Base-by-base conservation (phyloP, 805 yeast genomes). In the Yarrowia yakushimensis region DNA sequence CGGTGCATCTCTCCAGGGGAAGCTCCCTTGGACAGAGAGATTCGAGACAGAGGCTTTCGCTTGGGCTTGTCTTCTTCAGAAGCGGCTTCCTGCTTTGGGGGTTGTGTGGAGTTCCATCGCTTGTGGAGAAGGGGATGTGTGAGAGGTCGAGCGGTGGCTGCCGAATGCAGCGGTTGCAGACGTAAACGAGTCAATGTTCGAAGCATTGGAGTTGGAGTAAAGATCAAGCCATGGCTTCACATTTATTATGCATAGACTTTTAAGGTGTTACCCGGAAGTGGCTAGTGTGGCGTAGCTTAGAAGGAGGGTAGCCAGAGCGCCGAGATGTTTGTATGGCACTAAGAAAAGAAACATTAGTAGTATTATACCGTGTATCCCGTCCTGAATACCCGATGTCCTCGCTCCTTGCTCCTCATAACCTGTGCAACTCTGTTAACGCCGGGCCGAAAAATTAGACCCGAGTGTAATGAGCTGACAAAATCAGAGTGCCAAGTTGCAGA, bases 1-100 rank as follows among this genome's bases (percentile, higher is more conserved):
- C 67, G 68, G 31, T 74, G 86, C 12, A 59, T 59, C 42, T 59
- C 62, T 2, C 62, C 62, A 9, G 62, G 62, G 17, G 62, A 43
- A 31, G 54, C 62, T 6, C 61, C 61, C 62, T 59, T 59, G 36
- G 54, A 42, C n/a, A 59, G 34, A 4, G 62, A 31, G 23, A 59
- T 45, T 23, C 62, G 52, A 8, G 54, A 43, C n/a, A 59, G 62
- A 15, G 62, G 62, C 28, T 59, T 59, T 42, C 55, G 28, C 28
- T 18, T 25, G 31, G 55, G 34, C 33, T 42, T 42, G 3, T 39
- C 43, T 2, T 6, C 43, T 6, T 37, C 20, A 17, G 39, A 5
- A 17, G 39, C 22, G 12, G 42, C 8, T 5, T 18, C n/a, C 12
- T 20, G 23, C 23, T 31, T 50, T 15, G 61, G 48, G 6, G 62